Evolutionary conservation across 2,329 filamentous ascomycete species (phyloP).

Genomic region (Fusarium annulatum): DNA sequence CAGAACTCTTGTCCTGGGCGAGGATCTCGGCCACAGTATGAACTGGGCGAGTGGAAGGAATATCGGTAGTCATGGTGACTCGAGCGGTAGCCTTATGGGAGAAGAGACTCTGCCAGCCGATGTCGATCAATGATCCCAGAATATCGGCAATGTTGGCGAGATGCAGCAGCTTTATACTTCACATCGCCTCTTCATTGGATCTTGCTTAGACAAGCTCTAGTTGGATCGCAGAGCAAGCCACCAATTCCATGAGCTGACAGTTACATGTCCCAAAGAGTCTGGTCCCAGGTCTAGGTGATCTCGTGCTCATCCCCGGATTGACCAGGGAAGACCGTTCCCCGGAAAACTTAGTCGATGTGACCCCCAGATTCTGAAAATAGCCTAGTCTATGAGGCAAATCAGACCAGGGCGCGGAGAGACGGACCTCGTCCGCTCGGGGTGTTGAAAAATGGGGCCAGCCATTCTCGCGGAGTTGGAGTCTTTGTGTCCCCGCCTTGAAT

Average conservation of each 20-base stretch:
- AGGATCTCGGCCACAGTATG: slow-evolving; percentile 26
- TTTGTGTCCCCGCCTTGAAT: not conserved
- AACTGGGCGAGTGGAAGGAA: not conserved
- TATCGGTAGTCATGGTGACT: not conserved
- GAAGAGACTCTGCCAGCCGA: not conserved
- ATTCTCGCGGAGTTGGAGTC: not conserved
- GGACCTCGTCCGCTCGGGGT: not conserved
- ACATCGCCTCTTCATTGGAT: not conserved
- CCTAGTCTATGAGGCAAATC: not conserved
- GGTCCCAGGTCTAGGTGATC: not conserved
- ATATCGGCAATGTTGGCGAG: not conserved
- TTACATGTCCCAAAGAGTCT: not conserved
- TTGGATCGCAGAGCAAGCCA: not conserved
- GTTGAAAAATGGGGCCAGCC: too few relatives aligned
- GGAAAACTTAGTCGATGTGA: not conserved
- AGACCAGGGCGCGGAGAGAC: not conserved
- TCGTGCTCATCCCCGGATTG: not conserved
- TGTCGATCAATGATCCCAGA: not conserved
- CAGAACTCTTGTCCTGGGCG: slow-evolving; percentile 14
- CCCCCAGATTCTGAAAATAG: not conserved
- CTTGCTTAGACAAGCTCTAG: accelerated
- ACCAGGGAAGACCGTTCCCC: not conserved
- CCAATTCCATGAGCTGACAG: not conserved
- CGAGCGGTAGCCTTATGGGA: not conserved
- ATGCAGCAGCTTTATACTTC: not conserved